Base-by-base conservation (phyloP, 768 basidiomycete species). In the Serpula lacrymans region DNA sequence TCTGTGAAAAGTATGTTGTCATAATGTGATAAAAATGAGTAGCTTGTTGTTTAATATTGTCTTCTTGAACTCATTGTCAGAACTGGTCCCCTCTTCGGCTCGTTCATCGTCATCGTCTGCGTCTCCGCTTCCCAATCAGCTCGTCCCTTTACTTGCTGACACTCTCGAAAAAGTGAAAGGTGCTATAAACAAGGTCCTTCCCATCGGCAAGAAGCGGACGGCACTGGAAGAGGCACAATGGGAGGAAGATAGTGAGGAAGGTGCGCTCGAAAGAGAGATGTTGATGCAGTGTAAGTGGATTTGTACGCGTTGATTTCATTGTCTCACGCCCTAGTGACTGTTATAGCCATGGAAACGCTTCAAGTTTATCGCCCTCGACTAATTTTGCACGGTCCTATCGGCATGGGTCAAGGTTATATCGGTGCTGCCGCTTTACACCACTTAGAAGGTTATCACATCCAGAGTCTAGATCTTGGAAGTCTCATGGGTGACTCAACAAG, bases 141-240 rank as follows among this genome's bases (percentile, higher is more conserved):
- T 99, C 32, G 77, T 73, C 0, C 88, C 96, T 0, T 63, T 98
- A 12, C 73, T 98, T 2, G 67, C 74, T 0, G 72, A 77, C 4
- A 65, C 82, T 0, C 63, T 98, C 4, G 82, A 87, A 31, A 72
- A 70, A 24, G 82, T 89, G 6, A 94, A 88, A 59, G 57, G 60
- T 1, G 78, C 80, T 1, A 77, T 98, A n/a, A 68, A 72, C 37
- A 76, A 75, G 25, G 82, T 87, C 5, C 64, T 99, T 26, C 96
- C 96, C 1, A 62, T 82, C 16, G 77, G 80, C 54, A 94, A 93
- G 69, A 81, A 80, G 52, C 73, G 83, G 16, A 87, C 76, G 32
- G 88, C 92, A 0, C 65, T 98, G 12, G 95, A 98, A 57, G 96
- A 99, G 59, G 96, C 96, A 1, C 88, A 92, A 61, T 99, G 73